Evolutionary conservation across 1,284 basidiomycete species (phyloP).

Genomic region (Rhodofomes roseus): DNA sequence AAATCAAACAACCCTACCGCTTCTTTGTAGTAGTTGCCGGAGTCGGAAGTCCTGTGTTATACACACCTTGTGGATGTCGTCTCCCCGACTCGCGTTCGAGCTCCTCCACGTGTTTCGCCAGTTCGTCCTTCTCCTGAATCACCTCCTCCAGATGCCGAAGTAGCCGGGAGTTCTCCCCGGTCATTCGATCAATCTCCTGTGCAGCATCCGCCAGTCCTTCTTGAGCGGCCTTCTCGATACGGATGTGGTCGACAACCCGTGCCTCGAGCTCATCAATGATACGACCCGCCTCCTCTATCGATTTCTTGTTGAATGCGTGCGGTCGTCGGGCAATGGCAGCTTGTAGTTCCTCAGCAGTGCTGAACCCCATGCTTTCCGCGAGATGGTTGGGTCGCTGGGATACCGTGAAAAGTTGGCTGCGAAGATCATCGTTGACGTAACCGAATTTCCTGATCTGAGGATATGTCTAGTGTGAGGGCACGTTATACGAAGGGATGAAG

Average conservation of each 20-base stretch:
- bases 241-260: neutral
- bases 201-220: neutral
- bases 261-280: neutral
- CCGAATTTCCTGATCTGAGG: neutral
- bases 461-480: neutral
- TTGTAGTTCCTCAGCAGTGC: neutral
- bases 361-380: neutral
- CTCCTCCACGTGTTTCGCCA: neutral
- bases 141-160: neutral
- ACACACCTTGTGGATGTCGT: neutral
- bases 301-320: neutral
- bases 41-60: neutral
- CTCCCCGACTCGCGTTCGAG: neutral
- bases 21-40: constrained; percentile 2
- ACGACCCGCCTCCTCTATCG: neutral
- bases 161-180: neutral
- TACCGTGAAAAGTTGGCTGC: neutral
- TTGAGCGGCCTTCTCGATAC: neutral
- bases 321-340: neutral
- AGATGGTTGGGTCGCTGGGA: neutral
- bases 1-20: neutral
- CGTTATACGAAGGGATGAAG: neutral
- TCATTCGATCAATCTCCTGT: neutral
- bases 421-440: neutral
- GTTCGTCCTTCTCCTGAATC: neutral